Conservation (phyloP, 2,329 filamentous ascomycete genomes). For the Exophiala sp. region DNA sequence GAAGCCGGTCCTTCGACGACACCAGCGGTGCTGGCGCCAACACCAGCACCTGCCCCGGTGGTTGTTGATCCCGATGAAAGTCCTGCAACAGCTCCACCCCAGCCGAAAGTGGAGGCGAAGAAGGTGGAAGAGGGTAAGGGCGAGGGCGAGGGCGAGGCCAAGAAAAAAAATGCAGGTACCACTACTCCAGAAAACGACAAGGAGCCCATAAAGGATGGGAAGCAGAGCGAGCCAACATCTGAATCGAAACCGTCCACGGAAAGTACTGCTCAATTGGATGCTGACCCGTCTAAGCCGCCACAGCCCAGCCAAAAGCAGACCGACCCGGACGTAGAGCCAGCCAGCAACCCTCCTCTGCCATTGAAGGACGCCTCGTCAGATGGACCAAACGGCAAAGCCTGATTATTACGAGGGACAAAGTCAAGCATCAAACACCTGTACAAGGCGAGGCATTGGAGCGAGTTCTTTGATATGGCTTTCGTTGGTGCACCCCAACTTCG, state of each 20-base stretch:
- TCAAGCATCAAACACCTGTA: too few species aligned
- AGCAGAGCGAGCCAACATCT: neutral
- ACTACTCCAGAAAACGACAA: neutral
- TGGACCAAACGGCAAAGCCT: neutral
- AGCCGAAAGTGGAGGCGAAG: constrained; percentile 15
- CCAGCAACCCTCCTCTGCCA: constrained; percentile 16
- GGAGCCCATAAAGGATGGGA: neutral
- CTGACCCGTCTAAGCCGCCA: neutral
- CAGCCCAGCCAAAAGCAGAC: neutral
- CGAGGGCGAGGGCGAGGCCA: neutral
- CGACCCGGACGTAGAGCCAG: constrained; percentile 17
- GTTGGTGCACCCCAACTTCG: too few species aligned
- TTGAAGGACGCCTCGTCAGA: constrained; percentile 12
- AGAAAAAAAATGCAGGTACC: neutral
- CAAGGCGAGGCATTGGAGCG: too few species aligned
- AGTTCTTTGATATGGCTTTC: too few species aligned
- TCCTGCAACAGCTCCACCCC: constrained; percentile 23
- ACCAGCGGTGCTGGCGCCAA: constrained; percentile 10
- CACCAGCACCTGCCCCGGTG: constrained; percentile 6
- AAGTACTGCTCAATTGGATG: neutral
- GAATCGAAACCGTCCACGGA: neutral
- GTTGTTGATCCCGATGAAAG: constrained; percentile 24
- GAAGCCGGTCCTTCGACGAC: constrained; percentile 15
- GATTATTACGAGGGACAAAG: too few species aligned
- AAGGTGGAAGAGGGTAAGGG: constrained; percentile 1